Conservation (phyloP, 371 early-diverging fungal species). For the Mucor racemosus region DNA sequence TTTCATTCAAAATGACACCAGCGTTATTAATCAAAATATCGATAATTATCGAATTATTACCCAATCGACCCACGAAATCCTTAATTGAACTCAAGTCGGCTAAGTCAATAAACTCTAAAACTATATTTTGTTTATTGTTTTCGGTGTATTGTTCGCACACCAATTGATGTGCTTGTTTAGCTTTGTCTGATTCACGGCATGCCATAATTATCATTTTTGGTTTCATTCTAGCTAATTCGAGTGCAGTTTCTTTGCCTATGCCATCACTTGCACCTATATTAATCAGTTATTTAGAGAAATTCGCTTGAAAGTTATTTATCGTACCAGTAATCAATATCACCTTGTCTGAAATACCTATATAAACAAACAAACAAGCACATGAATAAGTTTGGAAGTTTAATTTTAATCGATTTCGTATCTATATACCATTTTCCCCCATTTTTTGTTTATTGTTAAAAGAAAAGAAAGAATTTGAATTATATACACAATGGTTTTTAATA, state of each 20-base stretch:
- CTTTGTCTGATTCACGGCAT: slow-evolving; percentile 28
- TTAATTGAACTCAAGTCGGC: slow-evolving; percentile 21
- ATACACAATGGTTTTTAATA: too few species aligned
- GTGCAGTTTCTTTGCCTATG: slow-evolving; percentile 30
- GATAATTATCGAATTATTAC: slow-evolving; percentile 19
- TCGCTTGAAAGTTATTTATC: not conserved
- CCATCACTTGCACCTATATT: slow-evolving; percentile 29
- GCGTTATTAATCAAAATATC: slow-evolving; percentile 65
- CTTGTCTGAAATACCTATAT: slow-evolving; percentile 4
- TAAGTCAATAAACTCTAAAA: slow-evolving; percentile 20
- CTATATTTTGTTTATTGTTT: slow-evolving; percentile 3
- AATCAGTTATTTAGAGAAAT: not conserved
- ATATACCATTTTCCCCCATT: too few species aligned
- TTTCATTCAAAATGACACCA: slow-evolving; percentile 53
- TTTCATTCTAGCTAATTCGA: slow-evolving; percentile 21
- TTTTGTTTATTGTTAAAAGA: too few species aligned
- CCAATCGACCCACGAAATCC: slow-evolving; percentile 12
- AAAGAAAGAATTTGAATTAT: too few species aligned
- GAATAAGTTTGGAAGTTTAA: not conserved
- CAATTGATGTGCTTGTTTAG: slow-evolving; percentile 11
- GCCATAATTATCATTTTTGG: slow-evolving; percentile 23
- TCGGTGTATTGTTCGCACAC: slow-evolving; percentile 1
- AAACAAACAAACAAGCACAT: not conserved
- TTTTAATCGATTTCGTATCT: not conserved
- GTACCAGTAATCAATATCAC: slow-evolving; percentile 17